Percentiles rank a stretch among this genome's conserved stretches.
These are phyloP conservation scores for Phytopythium aichiense DNA, from an alignment of 352 stramenopile species.

Conservation along the genomic window DNA sequence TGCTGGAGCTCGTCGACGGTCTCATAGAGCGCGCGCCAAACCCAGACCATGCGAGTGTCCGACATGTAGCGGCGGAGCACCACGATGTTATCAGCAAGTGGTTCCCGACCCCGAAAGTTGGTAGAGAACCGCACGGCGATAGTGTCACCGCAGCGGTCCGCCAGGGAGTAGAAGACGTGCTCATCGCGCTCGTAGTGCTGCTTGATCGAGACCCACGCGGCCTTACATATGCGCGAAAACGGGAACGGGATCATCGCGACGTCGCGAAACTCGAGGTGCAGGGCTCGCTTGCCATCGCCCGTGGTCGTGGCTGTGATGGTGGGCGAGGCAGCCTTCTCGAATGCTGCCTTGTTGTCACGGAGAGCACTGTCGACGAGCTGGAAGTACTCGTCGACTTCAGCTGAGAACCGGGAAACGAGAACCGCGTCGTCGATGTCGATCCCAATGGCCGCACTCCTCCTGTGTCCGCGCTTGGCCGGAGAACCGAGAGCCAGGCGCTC, in stretches of 20 bases:
- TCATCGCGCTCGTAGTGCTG: not conserved
- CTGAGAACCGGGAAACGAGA: not conserved
- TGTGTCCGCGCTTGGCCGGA: not conserved
- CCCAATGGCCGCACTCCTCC: not conserved
- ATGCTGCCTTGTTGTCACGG: not conserved
- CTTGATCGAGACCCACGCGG: not conserved
- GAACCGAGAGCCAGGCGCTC: not conserved
- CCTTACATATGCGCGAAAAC: not conserved
- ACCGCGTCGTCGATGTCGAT: not conserved
- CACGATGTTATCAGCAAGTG: not conserved
- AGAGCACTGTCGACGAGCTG: not conserved
- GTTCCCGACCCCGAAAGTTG: not conserved
- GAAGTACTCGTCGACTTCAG: not conserved
- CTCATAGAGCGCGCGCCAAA: slow-evolving; percentile 36
- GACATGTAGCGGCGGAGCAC: slow-evolving; percentile 26
- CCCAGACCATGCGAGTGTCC: slow-evolving; percentile 33
- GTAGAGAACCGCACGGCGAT: not conserved
- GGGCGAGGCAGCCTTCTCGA: not conserved
- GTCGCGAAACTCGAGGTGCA: not conserved
- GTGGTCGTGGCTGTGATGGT: not conserved
- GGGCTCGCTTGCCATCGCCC: not conserved
- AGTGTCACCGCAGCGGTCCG: not conserved
- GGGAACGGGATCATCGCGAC: not conserved
- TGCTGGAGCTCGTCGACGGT: slow-evolving; percentile 21
- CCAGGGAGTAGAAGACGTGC: not conserved